These are phyloP conservation scores for Linanthus parryae DNA, from an alignment of 148 eudicot species.

Conservation along the genomic window DNA sequence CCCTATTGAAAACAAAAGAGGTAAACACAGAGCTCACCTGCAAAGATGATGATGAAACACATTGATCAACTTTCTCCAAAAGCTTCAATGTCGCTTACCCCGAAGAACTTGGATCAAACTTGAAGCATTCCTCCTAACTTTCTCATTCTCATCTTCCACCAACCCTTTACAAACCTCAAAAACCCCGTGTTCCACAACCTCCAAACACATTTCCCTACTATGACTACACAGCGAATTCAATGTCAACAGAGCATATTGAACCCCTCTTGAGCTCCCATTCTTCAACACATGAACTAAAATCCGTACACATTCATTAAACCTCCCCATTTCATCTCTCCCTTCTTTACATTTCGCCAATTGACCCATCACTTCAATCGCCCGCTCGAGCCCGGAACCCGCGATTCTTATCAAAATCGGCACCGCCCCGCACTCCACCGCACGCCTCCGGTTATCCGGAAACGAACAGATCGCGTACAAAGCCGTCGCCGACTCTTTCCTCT, in stretches of 20 bases:
- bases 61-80: no score
- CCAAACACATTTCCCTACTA: slow-evolving; percentile 32
- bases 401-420: slow-evolving; percentile 35
- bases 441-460: slow-evolving; percentile 61
- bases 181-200: slow-evolving; percentile 49
- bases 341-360: slow-evolving; percentile 60
- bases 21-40: no score
- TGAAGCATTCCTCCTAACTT: slow-evolving; percentile 68
- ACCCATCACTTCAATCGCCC: slow-evolving; percentile 79
- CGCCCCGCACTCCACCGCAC: slow-evolving; percentile 59
- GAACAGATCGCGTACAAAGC: slow-evolving; percentile 72
- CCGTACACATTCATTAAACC: slow-evolving; percentile 27
- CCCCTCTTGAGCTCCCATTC: slow-evolving; percentile 72
- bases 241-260: slow-evolving; percentile 67
- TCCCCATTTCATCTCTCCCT: slow-evolving; percentile 63
- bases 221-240: slow-evolving; percentile 48
- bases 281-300: slow-evolving; percentile 54
- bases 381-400: slow-evolving; percentile 51
- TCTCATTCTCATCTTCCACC: slow-evolving; percentile 79
- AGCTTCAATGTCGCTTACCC: slow-evolving; percentile 34
- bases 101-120: slow-evolving; percentile 61
- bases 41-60: no score
- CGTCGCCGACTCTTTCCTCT: slow-evolving; percentile 79
- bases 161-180: slow-evolving; percentile 66
- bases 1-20: no score